phyloP scores from a whole-genome alignment of 257 asterid species.

The Solanum ossicruentum region DNA sequence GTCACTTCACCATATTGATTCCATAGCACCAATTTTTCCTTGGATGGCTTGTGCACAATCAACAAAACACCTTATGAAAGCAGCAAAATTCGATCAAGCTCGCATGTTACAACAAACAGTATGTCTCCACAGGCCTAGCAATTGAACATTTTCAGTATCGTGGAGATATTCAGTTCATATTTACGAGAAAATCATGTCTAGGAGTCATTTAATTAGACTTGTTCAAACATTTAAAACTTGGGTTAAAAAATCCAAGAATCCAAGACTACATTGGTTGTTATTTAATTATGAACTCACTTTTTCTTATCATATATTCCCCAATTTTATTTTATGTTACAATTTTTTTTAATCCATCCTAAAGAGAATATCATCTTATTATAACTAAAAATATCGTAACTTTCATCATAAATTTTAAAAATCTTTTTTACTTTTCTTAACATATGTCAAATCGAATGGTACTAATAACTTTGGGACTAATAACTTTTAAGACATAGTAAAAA shows the following conservation, averaged over 20 bases:
- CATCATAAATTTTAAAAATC: too few relatives aligned
- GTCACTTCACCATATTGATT: background rate
- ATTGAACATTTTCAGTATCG: background rate
- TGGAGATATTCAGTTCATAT: background rate
- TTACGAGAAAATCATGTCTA: background rate
- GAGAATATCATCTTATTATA: too few relatives aligned
- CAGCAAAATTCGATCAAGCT: background rate
- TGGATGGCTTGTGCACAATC: background rate
- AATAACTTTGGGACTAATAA: too few relatives aligned
- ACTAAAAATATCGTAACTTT: too few relatives aligned
- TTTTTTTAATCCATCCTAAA: too few relatives aligned
- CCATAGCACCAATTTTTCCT: background rate
- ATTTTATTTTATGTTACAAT: too few relatives aligned
- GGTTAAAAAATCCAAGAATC: background rate
- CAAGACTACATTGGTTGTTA: background rate
- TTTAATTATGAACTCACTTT: background rate
- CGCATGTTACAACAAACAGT: background rate
- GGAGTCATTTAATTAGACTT: constrained; percentile 7
- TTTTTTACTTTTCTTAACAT: too few relatives aligned
- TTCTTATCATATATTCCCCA: background rate
- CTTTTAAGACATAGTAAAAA: background rate
- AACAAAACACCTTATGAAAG: background rate
- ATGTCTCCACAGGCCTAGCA: background rate
- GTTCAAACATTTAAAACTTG: constrained; percentile 36
- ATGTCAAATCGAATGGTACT: too few relatives aligned